Percentiles rank a stretch among this genome's conserved stretches.
Conservation (phyloP, 2,329 filamentous ascomycete species). For the Didymella exigua region DNA sequence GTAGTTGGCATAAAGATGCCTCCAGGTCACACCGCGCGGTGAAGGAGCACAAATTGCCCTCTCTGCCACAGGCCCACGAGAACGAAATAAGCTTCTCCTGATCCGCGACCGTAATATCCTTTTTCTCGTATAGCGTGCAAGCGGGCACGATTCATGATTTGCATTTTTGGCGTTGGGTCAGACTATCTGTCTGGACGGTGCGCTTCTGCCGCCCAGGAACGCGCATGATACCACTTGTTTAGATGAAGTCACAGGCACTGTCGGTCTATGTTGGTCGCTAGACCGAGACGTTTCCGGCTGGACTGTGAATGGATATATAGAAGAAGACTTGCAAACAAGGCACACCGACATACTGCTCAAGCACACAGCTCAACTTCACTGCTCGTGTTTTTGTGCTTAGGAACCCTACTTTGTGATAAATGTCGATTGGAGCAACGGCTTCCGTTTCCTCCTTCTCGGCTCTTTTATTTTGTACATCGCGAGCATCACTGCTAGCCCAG, state of each 20-base stretch:
- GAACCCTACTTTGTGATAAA: too few species aligned
- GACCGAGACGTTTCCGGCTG: not conserved
- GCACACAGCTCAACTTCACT: too few species aligned
- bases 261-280: not conserved
- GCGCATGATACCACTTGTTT: constrained; percentile 13
- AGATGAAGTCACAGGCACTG: not conserved
- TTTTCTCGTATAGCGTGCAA: not conserved
- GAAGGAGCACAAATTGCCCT: constrained; percentile 1
- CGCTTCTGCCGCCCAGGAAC: not conserved
- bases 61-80: not conserved
- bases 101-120: not conserved
- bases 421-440: too few species aligned
- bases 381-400: too few species aligned
- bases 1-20: not conserved
- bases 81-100: not conserved
- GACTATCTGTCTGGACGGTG: not conserved
- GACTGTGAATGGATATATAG: not conserved
- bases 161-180: constrained; percentile 13
- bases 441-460: too few species aligned
- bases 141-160: constrained; percentile 6
- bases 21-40: constrained; percentile 1
- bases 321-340: not conserved
- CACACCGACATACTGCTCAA: not conserved
- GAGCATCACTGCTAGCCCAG: too few species aligned
- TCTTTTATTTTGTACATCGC: too few species aligned